These are phyloP conservation scores for Entelexis sorbosivorans DNA, from an alignment of 1,139 yeast species.

Conservation along the genomic window DNA sequence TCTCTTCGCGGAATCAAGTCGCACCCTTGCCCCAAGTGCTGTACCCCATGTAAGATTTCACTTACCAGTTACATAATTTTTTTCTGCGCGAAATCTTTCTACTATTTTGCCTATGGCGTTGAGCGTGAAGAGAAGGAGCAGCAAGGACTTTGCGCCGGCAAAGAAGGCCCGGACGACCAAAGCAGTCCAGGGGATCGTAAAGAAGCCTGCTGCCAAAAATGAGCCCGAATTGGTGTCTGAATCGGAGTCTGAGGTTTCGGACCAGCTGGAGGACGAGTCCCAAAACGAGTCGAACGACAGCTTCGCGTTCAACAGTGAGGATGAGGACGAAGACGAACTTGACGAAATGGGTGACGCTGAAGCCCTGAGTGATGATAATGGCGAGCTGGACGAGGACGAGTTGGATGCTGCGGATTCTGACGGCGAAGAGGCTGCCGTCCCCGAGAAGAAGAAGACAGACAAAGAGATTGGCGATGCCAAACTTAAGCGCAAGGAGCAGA, in stretches of 20 bases:
- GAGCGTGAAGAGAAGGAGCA: background rate
- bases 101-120: background rate
- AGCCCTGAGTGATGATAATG: background rate
- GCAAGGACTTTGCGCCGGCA: background rate
- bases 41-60: background rate
- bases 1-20: background rate
- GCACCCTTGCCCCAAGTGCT: background rate
- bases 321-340: slow-evolving; percentile 1
- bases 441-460: slow-evolving; percentile 2
- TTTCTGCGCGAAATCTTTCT: slow-evolving; percentile 2
- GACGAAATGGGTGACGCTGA: background rate
- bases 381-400: slow-evolving; percentile 9
- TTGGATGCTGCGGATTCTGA: slow-evolving; percentile 6
- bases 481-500: slow-evolving; percentile 77
- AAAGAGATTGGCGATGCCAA: slow-evolving; percentile 18
- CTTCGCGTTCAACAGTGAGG: slow-evolving; percentile 7
- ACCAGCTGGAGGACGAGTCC: background rate
- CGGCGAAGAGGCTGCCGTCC: background rate
- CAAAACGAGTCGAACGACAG: background rate
- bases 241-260: background rate
- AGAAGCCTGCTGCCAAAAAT: background rate
- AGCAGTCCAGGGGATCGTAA: background rate
- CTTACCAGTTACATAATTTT: slow-evolving; percentile 4
- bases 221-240: background rate
- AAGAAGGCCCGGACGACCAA: background rate